Conservation (phyloP, 2,329 filamentous ascomycete species). For the Geosmithia putterillii region DNA sequence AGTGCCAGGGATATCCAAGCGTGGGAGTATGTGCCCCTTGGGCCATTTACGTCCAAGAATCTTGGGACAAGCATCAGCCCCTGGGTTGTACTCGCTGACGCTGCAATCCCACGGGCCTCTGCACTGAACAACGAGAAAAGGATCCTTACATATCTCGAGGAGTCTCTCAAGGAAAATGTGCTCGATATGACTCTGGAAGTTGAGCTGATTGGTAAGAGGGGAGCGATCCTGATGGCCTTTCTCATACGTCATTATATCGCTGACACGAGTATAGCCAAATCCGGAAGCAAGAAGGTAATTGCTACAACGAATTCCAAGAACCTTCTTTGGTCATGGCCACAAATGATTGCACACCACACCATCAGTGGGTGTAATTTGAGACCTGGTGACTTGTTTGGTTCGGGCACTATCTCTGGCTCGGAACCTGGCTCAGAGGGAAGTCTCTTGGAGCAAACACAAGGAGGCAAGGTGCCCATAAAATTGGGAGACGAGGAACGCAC, state of each 20-base stretch:
- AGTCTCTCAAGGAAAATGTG: slow-evolving; percentile 28
- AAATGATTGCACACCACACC: slow-evolving; percentile 75
- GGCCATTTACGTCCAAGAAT: slow-evolving; percentile 45
- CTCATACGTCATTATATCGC: not conserved
- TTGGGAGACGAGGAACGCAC: slow-evolving; percentile 52
- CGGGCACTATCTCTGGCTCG: slow-evolving; percentile 62
- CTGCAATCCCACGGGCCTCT: slow-evolving; percentile 5
- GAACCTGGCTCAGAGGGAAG: slow-evolving; percentile 53
- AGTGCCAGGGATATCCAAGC: slow-evolving; percentile 42
- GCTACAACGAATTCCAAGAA: slow-evolving; percentile 21
- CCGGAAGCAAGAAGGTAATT: slow-evolving; percentile 18
- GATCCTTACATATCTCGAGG: slow-evolving; percentile 35
- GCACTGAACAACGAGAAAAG: slow-evolving; percentile 18
- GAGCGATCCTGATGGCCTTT: too few species aligned
- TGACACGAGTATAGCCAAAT: slow-evolving; percentile 10
- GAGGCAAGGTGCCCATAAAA: slow-evolving; percentile 52
- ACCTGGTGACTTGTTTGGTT: slow-evolving; percentile 64
- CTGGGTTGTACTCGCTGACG: slow-evolving; percentile 32
- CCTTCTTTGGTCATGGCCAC: slow-evolving; percentile 68
- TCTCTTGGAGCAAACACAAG: slow-evolving; percentile 59
- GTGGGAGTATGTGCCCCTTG: slow-evolving; percentile 42
- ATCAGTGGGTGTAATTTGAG: slow-evolving; percentile 65
- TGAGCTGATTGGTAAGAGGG: slow-evolving; percentile 22
- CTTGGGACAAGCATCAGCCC: slow-evolving; percentile 43
- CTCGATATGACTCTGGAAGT: slow-evolving; percentile 25